Base-by-base conservation (phyloP, 176 grass and related monocot species). In the Juncus effusus region DNA sequence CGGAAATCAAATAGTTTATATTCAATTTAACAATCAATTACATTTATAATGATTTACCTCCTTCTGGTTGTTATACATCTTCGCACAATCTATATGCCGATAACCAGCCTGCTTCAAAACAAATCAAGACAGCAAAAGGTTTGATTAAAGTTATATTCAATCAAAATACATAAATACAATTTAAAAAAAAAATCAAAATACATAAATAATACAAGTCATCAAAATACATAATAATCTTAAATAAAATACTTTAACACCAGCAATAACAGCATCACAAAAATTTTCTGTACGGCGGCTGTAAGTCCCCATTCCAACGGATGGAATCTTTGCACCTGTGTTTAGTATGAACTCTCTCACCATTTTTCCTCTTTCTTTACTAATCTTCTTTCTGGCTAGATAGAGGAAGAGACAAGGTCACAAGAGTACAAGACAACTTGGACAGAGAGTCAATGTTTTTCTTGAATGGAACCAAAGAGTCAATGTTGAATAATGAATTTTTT, bases 41-140 rank as follows among this genome's bases (percentile, higher is more conserved):
- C 19, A 28, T 28, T 28, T 28, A 28, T 28, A 1, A 28, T 28
- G 44, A 9, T 47, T 13, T 85, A 95, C 90, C 90, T 95, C 82
- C 45, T 86, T 57, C 82, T 95, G 79, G 54, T 95, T 95, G 6
- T 78, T 64, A 76, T 95, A 95, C 6, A 69, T 7, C 5, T 59
- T 68, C 5, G 90, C 90, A 40, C 90, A 95, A 73, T 95, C 90
- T 12, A 95, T 86, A 70, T 95, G 90, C 44, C 85, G 74, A 67
- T 89, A 95, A 60, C 90, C 90, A 60, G 76, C 82, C 85, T 95
- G 68, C 70, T 71, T 54, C 5, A 70, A 11, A 41, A 50, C 42
- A 16, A 47, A 47, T 47, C 36, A 37, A 52, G 12, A 36, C 35
- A 73, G 19, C 8, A 45, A 10, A 75, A 54, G 28, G 15, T 50